These are phyloP conservation scores for Aegilops longissima DNA, from an alignment of 176 grass and related monocot species.

Conservation along the genomic window DNA sequence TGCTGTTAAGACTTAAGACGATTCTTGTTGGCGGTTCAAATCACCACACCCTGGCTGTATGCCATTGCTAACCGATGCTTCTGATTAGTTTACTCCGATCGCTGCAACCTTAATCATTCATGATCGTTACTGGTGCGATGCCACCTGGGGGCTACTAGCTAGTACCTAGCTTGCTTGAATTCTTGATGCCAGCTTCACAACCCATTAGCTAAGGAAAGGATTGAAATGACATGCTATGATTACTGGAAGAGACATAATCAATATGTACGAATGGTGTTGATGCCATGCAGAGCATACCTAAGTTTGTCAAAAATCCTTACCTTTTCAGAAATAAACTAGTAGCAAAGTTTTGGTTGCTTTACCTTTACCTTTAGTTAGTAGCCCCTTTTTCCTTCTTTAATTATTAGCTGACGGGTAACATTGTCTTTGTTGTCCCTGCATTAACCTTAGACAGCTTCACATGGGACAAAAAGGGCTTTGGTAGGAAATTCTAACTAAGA, in stretches of 20 bases:
- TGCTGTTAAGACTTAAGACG: neutral
- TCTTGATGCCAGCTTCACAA: constrained; percentile 20
- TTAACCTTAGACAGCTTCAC: neutral
- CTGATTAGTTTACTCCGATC: constrained; percentile 3
- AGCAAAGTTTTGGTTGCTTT: constrained; percentile 41
- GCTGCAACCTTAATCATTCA: constrained; percentile 11
- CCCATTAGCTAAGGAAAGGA: constrained; percentile 20
- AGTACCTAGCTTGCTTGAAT: neutral
- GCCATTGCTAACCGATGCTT: neutral
- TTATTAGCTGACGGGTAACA: constrained; percentile 26
- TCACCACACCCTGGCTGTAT: constrained; percentile 27
- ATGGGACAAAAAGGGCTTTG: neutral
- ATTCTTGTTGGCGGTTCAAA: constrained; percentile 49
- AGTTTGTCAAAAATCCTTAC: constrained; percentile 3
- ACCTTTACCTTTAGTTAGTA: constrained; percentile 59
- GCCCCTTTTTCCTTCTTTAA: constrained; percentile 24
- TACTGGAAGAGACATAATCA: neutral
- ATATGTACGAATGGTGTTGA: neutral
- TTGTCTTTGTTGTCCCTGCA: constrained; percentile 10
- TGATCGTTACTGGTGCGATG: constrained; percentile 34
- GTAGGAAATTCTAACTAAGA: no score
- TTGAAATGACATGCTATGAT: neutral
- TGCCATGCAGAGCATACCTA: constrained; percentile 35
- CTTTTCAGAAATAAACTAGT: constrained; percentile 26
- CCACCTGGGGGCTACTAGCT: neutral